phyloP scores from a whole-genome alignment of 768 basidiomycete species.

The Crucibulum laeve region DNA sequence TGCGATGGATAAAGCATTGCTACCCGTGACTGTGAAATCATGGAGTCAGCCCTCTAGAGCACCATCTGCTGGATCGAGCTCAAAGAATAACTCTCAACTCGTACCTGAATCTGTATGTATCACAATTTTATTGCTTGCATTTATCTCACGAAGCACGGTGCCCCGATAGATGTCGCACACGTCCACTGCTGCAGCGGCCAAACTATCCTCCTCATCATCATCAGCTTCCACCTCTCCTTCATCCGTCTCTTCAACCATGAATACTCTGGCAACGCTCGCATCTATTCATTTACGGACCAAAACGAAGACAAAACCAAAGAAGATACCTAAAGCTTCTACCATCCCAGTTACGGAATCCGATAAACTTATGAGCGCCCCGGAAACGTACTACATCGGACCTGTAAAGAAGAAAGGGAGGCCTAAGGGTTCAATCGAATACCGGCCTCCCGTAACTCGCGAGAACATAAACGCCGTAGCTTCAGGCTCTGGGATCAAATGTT shows the following conservation, averaged over 20 bases:
- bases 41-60: constrained; percentile 17
- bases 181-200: background rate
- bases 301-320: constrained; percentile 21
- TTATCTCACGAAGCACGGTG: too few relatives aligned
- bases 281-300: constrained; percentile 25
- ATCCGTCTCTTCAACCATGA: constrained; percentile 11
- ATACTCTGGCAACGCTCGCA: constrained; percentile 21
- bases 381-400: constrained; percentile 44
- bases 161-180: too few relatives aligned
- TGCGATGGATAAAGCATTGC: constrained; percentile 29
- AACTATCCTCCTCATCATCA: constrained; percentile 3
- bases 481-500: constrained; percentile 12
- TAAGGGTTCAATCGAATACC: too few relatives aligned
- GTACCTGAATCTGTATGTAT: background rate
- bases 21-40: constrained; percentile 22
- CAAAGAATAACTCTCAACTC: background rate
- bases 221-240: constrained; percentile 1
- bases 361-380: constrained; percentile 32
- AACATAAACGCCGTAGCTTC: constrained; percentile 13
- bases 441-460: background rate
- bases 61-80: background rate
- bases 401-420: constrained; percentile 40
- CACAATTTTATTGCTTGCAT: background rate
- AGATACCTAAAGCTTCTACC: constrained; percentile 20
- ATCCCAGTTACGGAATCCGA: constrained; percentile 38